Conservation (phyloP, 2,329 filamentous ascomycete species). For the Cryphonectria nitschkei region DNA sequence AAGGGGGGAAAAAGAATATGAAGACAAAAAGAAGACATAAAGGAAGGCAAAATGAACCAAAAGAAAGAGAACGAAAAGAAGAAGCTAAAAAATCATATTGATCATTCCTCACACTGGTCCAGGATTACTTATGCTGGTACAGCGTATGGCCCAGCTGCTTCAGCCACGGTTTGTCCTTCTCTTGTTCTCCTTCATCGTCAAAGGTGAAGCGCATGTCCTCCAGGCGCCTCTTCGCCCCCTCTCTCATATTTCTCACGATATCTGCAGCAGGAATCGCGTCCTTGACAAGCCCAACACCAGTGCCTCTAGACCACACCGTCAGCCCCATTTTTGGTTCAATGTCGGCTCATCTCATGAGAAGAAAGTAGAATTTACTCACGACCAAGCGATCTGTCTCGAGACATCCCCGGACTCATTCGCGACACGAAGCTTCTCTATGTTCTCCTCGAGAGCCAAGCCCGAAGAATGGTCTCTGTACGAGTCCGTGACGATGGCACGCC, state of each 20-base stretch:
- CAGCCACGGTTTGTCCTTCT: conserved; percentile 26
- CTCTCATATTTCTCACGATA: conserved; percentile 47
- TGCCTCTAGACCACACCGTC: conserved; percentile 38
- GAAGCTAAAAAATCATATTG: background rate
- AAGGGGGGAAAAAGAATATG: background rate
- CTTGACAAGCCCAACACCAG: conserved; percentile 51
- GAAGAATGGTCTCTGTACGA: conserved; percentile 45
- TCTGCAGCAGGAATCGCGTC: conserved; percentile 45
- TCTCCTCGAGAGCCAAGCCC: conserved; percentile 48
- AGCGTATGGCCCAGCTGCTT: conserved; percentile 28
- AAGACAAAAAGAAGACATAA: background rate
- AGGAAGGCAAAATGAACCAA: background rate
- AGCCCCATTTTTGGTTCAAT: conserved; percentile 1
- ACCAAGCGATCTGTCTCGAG: conserved; percentile 44
- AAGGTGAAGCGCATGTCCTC: conserved; percentile 34
- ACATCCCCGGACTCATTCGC: conserved; percentile 40
- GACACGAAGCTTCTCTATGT: conserved; percentile 43
- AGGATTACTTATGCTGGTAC: conserved; percentile 26
- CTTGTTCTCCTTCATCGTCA: conserved; percentile 26
- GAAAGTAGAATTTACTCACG: conserved; percentile 30
- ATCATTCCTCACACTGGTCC: background rate
- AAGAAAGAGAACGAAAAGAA: background rate
- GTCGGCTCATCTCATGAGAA: too few species aligned
- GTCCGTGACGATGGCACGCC: conserved; percentile 45
- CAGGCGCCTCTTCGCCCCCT: conserved; percentile 42